Evolutionary conservation across 2,329 filamentous ascomycete genomes (phyloP), one percentile per base, ranked within the genome.

Genomic region (Xylogone sp.): DNA sequence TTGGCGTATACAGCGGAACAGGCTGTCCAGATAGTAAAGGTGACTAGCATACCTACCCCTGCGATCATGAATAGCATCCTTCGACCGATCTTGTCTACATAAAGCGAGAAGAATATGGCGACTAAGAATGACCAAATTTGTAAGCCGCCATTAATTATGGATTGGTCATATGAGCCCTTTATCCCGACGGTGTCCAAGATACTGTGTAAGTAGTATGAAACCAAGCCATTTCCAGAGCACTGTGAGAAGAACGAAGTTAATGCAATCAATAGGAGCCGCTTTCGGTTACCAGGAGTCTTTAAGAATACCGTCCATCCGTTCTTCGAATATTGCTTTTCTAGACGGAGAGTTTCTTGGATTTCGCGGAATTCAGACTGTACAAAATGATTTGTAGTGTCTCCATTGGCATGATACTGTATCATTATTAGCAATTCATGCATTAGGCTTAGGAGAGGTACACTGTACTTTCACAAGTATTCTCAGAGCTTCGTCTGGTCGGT

Each of bases 141-240:
- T 1, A 67, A 49, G 7, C 58, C 54, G 21, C 57, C 59, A 20
- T 61, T 61, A 39, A 59, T 56, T 2, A 51, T 16, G 12, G 54
- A 24, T 50, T 57, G 55, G 18, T 55, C 52, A 16, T 52, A 53
- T 1, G 57, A 51, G 20, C 50, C 55, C 22, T 48, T 46, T 3
- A 59, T 56, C 3, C 59, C 59, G 19, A 60, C 56, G 4, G 53
- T 56, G n/a, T 60, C 52, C 18, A 61, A 31, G 22, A 61, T 53
- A 1, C 49, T 47, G 3, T 49, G 43, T 2, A 62, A 44, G 66
- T 87, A 87, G 69, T 86, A 86, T 54, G 78, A 83, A 59, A 87
- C 80, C 1, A 87, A 69, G n/a, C 80, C 83, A 62, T 86, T 87
- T 45, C 84, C 84, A 43, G 78, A 83, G 68, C 83, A 87, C 65